Base-by-base conservation (phyloP, 768 basidiomycete species). In the Xerocomellus amylosporus region DNA sequence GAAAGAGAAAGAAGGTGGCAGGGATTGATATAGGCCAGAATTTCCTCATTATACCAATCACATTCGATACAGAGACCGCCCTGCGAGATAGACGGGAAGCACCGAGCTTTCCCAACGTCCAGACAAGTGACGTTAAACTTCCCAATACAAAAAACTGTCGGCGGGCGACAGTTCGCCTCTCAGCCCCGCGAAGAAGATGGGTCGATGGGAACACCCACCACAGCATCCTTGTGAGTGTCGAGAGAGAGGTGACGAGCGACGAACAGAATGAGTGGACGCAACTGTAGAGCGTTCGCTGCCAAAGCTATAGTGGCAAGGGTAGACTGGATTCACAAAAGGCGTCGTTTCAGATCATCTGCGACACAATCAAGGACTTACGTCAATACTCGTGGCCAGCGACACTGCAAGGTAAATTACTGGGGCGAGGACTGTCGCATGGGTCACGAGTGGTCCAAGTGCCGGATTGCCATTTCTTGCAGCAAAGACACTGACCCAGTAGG, bases 401-500 rank as follows among this genome's bases (percentile, higher is more conserved):
- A 78, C 73, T 19, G 81, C 75, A 22, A 82, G 58, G 53, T 78
- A 81, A 24, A 81, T 67, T 45, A 88, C 66, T 2, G 88, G 88
- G 14, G 74, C 77, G 26, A 90, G 69, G 13, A 85, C 80, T 28
- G 66, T 47, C 9, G 72, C 62, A 70, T 91, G 89, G 2, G 85
- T 80, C 7, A 80, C 58, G 15, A 81, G 74, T 12, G 88, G 79
- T 0, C 88, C 88, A 61, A 76, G 69, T 14, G 83, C 54, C 14
- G 84, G 78, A 58, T 80, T 75, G 24, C 72, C 73, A 60, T 71
- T 67, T 58, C 85, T 78, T 30, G 82, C 79, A 10, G 85, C 83
- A 71, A 76, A 79, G 22, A 80, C 78, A 31, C 83, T 79, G 20
- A 81, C 71, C 81, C 83, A 88, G 61, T 89, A 88, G 6, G 82